A percentile compares a stretch with the other conserved stretches of the same genome.
phyloP scores from a whole-genome alignment of 192 early-diverging fungal genomes.

The Funneliformis mosseae region DNA sequence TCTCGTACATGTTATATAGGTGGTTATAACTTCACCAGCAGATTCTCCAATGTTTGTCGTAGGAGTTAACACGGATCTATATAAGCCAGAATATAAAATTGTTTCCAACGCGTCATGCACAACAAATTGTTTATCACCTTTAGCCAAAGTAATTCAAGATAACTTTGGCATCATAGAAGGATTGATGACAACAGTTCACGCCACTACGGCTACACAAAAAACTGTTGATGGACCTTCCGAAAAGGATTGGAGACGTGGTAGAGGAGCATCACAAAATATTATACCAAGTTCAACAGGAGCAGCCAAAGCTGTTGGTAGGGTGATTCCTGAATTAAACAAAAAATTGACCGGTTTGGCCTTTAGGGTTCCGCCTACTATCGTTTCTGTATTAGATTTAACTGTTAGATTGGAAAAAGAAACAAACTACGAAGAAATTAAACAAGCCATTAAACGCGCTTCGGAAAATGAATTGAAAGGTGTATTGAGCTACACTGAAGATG shows the following conservation, averaged over 20 bases:
- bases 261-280: constrained; percentile 95
- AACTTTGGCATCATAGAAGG: constrained; percentile 95
- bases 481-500: constrained; percentile 89
- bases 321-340: constrained; percentile 90
- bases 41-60: constrained; percentile 98
- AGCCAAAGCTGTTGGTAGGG: constrained; percentile 98
- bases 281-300: constrained; percentile 98
- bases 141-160: constrained; percentile 96
- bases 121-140: constrained; percentile 97
- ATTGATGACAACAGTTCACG: constrained; percentile 98
- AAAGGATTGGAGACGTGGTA: constrained; percentile 92
- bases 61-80: constrained; percentile 95
- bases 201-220: constrained; percentile 99
- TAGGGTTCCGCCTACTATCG: constrained; percentile 90
- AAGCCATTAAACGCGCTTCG: constrained; percentile 81
- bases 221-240: constrained; percentile 97
- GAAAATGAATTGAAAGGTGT: constrained; percentile 84
- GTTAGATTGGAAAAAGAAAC: constrained; percentile 89
- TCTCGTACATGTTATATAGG: constrained; percentile 55
- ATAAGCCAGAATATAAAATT: constrained; percentile 83
- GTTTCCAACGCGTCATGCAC: constrained; percentile 99
- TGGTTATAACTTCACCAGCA: constrained; percentile 94
- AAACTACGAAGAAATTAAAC: constrained; percentile 89
- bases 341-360: constrained; percentile 99
- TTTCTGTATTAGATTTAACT: constrained; percentile 97